phyloP scores from a whole-genome alignment of 2,329 filamentous ascomycete genomes.

The Phialocephala subalpina region DNA sequence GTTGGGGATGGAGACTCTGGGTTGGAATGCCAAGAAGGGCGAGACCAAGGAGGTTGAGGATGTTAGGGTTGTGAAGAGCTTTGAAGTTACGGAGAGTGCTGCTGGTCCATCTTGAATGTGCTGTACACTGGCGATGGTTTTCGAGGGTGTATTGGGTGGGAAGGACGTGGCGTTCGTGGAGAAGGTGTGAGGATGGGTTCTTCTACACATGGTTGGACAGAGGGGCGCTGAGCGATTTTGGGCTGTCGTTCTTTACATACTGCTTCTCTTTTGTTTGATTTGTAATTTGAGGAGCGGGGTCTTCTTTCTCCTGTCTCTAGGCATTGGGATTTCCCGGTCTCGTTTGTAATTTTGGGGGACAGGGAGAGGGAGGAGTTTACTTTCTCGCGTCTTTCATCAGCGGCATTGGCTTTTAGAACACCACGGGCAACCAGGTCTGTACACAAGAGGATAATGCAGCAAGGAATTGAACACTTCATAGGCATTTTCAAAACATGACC shows the following conservation, averaged over 20 bases:
- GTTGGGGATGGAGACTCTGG: constrained; percentile 6
- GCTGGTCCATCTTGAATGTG: background rate
- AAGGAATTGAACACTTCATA: background rate
- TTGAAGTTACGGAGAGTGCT: constrained; percentile 22
- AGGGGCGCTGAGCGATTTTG: constrained; percentile 4
- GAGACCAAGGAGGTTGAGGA: background rate
- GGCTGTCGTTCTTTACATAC: background rate
- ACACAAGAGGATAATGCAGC: background rate
- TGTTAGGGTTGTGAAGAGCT: constrained; percentile 19
- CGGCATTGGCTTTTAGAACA: background rate
- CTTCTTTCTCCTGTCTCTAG: too few species aligned
- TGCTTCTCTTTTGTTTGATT: background rate
- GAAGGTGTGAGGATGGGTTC: background rate
- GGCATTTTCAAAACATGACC: background rate
- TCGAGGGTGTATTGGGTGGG: background rate
- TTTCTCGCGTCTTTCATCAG: background rate
- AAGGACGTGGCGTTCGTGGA: background rate
- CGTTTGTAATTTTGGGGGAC: too few species aligned
- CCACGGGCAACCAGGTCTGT: background rate
- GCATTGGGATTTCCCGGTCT: too few species aligned
- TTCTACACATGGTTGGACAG: background rate
- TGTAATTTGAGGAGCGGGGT: background rate
- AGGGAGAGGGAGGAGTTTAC: background rate
- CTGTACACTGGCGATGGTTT: too few species aligned
- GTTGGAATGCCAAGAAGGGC: background rate